phyloP scores from a whole-genome alignment of 2,329 filamentous ascomycete species.

The Paecilomyces sp. region DNA sequence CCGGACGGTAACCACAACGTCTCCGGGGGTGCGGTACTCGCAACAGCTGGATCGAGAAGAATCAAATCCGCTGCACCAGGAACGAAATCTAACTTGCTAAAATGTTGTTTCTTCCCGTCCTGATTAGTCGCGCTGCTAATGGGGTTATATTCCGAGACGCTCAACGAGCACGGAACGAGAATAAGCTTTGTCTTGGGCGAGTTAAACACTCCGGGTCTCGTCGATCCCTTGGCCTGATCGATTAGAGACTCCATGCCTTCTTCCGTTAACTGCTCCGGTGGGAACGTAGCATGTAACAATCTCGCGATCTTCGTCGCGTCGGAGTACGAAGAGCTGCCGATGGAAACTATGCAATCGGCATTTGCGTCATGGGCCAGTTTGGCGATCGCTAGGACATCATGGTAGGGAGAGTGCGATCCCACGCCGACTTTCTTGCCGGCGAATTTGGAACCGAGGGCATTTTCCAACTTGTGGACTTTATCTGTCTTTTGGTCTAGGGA shows the following conservation, averaged over 20 bases:
- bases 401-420: constrained; percentile 1
- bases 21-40: constrained; percentile 1
- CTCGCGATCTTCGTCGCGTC: constrained; percentile 2
- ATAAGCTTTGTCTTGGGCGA: constrained; percentile 1
- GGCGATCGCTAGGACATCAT: constrained; percentile 2
- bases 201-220: background rate
- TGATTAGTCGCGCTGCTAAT: constrained; percentile 3
- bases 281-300: constrained; percentile 1
- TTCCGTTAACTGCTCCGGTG: background rate
- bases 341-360: constrained; percentile 1
- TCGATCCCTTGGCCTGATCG: constrained; percentile 1
- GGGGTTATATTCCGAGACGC: constrained; percentile 1
- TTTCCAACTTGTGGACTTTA: background rate
- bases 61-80: background rate
- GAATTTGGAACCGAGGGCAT: background rate
- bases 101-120: constrained; percentile 2
- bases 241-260: constrained; percentile 2
- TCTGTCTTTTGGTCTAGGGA: constrained; percentile 1
- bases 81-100: background rate
- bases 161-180: background rate
- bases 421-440: constrained; percentile 1
- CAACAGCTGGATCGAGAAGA: constrained; percentile 1
- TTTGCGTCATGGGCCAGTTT: background rate
- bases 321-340: constrained; percentile 2
- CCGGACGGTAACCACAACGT: constrained; percentile 2